phyloP scores from a whole-genome alignment of 345 rosid genomes.

The Corymbia maculata region DNA sequence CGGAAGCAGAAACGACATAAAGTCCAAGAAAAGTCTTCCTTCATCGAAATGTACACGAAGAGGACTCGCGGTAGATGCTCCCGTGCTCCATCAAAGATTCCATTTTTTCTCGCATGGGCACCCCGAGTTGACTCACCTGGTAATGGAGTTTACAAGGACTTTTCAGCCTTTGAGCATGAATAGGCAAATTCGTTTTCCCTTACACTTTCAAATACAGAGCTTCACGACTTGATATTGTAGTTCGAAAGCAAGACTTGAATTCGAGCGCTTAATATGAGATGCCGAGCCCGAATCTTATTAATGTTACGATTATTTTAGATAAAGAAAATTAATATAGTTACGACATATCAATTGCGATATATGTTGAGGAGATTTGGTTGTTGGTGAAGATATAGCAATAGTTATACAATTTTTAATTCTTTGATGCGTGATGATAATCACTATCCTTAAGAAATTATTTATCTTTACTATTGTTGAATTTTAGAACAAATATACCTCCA shows the following conservation, averaged over 20 bases:
- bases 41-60: not conserved
- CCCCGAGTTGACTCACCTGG: not conserved
- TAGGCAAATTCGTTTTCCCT: not conserved
- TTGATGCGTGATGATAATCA: too few species aligned
- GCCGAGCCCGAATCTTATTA: not conserved
- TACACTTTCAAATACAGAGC: not conserved
- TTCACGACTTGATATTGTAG: not conserved
- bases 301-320: not conserved
- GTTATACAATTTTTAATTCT: too few species aligned
- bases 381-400: too few species aligned
- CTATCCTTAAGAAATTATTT: too few species aligned
- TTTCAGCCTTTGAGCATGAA: not conserved
- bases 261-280: not conserved
- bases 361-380: too few species aligned
- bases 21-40: not conserved
- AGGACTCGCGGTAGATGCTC: not conserved
- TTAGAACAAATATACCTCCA: too few species aligned
- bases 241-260: not conserved
- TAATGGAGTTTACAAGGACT: not conserved
- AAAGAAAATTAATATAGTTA: accelerated
- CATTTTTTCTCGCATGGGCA: not conserved
- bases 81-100: not conserved
- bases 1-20: not conserved
- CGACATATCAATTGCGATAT: too few species aligned
- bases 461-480: too few species aligned